Percentiles rank a stretch among this genome's conserved stretches.
Evolutionary conservation across 192 early-diverging fungal species (phyloP).

Genomic region (Podila epicladia): DNA sequence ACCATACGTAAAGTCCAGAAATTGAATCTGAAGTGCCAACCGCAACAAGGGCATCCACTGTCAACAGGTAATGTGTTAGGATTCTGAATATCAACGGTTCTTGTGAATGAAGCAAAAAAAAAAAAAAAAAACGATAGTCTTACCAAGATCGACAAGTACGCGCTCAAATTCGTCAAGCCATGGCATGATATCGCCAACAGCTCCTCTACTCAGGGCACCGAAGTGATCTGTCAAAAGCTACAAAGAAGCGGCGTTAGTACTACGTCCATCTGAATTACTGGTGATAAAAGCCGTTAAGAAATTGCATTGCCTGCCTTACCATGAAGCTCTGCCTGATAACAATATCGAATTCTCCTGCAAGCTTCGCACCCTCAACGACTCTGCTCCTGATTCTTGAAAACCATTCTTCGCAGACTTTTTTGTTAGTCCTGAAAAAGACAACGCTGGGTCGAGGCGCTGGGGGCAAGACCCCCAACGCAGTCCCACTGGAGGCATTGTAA

Average conservation of each 20-base stretch:
- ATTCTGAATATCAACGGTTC: not conserved
- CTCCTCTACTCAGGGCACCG: constrained; percentile 38
- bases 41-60: constrained; percentile 44
- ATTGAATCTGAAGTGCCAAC: constrained; percentile 42
- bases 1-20: constrained; percentile 52
- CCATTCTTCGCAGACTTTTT: constrained; percentile 81
- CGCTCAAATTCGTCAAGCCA: constrained; percentile 54
- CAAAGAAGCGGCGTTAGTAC: not conserved
- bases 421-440: constrained; percentile 78
- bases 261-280: too few species aligned
- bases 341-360: constrained; percentile 53
- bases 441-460: constrained; percentile 70
- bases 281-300: too few species aligned
- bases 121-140: not conserved
- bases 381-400: constrained; percentile 68
- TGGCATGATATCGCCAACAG: constrained; percentile 30
- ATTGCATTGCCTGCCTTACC: constrained; percentile 23
- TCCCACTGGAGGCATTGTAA: constrained; percentile 70
- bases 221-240: constrained; percentile 44
- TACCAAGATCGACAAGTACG: constrained; percentile 51
- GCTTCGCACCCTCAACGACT: constrained; percentile 61
- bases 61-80: not conserved
- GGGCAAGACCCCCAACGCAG: constrained; percentile 61
- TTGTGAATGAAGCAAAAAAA: not conserved
- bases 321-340: constrained; percentile 50